Evolutionary conservation across 2,329 filamentous ascomycete genomes (phyloP), one percentile per base, ranked within the genome.

Genomic region (Aspergillus neotritici): DNA sequence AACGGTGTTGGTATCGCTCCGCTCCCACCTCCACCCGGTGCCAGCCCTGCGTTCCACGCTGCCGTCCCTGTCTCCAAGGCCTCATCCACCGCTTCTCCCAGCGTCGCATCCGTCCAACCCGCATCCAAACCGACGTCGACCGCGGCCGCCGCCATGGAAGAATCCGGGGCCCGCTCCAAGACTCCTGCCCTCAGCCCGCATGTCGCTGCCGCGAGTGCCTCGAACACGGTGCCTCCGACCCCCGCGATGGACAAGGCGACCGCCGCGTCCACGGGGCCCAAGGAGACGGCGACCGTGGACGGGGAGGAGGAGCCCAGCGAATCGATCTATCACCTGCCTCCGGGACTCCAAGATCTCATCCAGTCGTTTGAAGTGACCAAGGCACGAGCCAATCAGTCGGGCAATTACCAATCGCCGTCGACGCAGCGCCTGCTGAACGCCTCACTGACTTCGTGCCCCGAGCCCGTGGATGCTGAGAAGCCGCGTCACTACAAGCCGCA

Each of bases 301-400:
- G 76, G 78, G 16, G 74, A 79, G 39, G 47, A 43, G 69, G 46
- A n/a, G 43, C 52, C 70, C 14, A 83, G 87, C 47, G 87, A 96
- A 67, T 93, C 86, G 10, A 85, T 96, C 55, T 98, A 91, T 65
- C 90, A 97, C 64, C 78, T 98, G 31, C 93, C 93, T 4, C 80
- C 89, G 5, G 88, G 86, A 25, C 72, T 98, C 41, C 86, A 89
- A 59, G 93, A 98, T 63, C 75, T 98, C 29, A 80, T 97, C 13
- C 87, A 95, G 46, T 89, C 90, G 0, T 96, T 90, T 60, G 90
- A 97, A 64, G 77, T 82, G 11, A 87, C 86, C 2, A 91, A 87
- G 69, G 82, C 80, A 58, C 80, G 84, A 28, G 76, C 79, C 48
- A 25, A 37, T 11, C 16, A 52, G 42, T 33, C 38, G 51, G 41